Evolutionary conservation across 2,329 filamentous ascomycete species (phyloP).

Genomic region (Nemania serpens): DNA sequence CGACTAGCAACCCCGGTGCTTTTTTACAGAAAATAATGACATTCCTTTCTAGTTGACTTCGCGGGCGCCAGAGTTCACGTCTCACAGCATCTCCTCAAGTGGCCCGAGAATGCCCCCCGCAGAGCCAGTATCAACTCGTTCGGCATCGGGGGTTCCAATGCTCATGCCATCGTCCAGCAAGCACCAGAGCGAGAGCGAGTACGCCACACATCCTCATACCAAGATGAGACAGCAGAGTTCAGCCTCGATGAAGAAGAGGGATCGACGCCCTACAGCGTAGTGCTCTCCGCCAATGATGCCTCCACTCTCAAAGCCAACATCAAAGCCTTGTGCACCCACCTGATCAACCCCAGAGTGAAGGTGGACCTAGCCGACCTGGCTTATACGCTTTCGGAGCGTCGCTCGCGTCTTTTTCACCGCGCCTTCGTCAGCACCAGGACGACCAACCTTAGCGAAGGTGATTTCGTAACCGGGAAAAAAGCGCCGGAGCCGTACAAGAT

Average conservation of each 20-base stretch:
- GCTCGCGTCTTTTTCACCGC: constrained; percentile 29
- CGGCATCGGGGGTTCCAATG: constrained; percentile 45
- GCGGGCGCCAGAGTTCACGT: constrained; percentile 20
- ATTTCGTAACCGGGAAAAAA: too few species aligned
- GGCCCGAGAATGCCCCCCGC: constrained; percentile 31
- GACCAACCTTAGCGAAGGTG: not conserved
- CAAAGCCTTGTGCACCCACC: constrained; percentile 30
- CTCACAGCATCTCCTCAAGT: constrained; percentile 10
- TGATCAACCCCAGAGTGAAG: constrained; percentile 35
- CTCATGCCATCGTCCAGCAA: constrained; percentile 36
- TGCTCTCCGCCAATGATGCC: constrained; percentile 36
- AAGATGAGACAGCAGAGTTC: not conserved
- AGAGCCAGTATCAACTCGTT: constrained; percentile 43
- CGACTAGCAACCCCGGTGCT: not conserved
- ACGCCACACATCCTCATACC: too few species aligned
- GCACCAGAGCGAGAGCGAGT: too few species aligned
- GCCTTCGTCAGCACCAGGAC: constrained; percentile 30
- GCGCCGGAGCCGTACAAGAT: too few species aligned
- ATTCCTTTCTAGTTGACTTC: constrained; percentile 33
- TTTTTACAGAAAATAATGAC: not conserved
- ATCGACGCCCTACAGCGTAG: constrained; percentile 11
- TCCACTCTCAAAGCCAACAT: constrained; percentile 30
- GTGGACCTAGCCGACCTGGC: constrained; percentile 35
- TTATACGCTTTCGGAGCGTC: constrained; percentile 38
- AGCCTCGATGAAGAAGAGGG: not conserved